phyloP scores from a whole-genome alignment of 2,329 filamentous ascomycete species.

The Didymella pinodella region DNA sequence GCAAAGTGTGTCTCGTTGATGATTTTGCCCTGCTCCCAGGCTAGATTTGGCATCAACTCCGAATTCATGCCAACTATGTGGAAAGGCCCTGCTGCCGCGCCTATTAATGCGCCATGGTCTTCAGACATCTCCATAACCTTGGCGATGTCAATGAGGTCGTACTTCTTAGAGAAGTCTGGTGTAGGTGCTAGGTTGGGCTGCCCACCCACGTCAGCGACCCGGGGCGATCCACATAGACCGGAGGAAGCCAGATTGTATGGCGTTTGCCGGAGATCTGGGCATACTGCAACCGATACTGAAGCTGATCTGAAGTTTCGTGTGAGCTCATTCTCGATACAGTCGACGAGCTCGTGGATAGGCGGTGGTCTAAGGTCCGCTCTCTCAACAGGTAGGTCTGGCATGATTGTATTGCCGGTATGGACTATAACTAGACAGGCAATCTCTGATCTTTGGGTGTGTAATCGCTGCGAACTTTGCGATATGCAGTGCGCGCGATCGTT shows the following conservation, averaged over 20 bases:
- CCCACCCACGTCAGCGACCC: constrained; percentile 57
- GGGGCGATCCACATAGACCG: constrained; percentile 53
- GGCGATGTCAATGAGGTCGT: constrained; percentile 19
- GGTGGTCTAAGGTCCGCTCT: constrained; percentile 3
- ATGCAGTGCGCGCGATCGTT: background rate
- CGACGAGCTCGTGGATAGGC: constrained; percentile 11
- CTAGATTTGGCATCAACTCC: constrained; percentile 26
- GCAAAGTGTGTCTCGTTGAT: constrained; percentile 21
- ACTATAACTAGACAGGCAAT: background rate
- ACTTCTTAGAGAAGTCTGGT: constrained; percentile 21
- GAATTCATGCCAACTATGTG: constrained; percentile 27
- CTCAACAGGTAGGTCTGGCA: constrained; percentile 3
- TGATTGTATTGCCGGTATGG: constrained; percentile 4
- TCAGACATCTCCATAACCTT: constrained; percentile 26
- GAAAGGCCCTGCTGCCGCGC: constrained; percentile 29
- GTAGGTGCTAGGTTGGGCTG: constrained; percentile 41
- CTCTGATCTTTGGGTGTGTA: background rate
- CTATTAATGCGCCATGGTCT: constrained; percentile 22
- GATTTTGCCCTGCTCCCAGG: constrained; percentile 11
- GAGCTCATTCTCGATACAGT: constrained; percentile 1
- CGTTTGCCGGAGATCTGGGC: constrained; percentile 50
- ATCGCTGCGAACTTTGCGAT: background rate
- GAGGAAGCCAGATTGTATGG: constrained; percentile 52
- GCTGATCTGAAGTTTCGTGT: constrained; percentile 5
- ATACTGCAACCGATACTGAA: constrained; percentile 32